Evolutionary conservation across 2,329 filamentous ascomycete genomes (phyloP).

Genomic region (Orbilia ellipsospora): DNA sequence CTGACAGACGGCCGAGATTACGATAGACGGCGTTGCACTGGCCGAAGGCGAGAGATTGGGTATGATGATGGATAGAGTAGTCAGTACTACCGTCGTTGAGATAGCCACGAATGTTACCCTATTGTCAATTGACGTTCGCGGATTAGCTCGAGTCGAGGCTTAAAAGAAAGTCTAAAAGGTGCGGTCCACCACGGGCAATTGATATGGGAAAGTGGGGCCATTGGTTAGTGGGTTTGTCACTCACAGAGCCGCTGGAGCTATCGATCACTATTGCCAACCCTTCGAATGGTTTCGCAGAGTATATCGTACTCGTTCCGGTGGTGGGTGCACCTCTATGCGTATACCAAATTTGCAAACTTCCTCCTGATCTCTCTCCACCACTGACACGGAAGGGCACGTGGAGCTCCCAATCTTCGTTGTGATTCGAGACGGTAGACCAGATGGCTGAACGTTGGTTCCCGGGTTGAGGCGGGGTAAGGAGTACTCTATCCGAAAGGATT

Average conservation of each 20-base stretch:
- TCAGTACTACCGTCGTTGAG: slow-evolving; percentile 89
- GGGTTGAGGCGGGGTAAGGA: slow-evolving; percentile 87
- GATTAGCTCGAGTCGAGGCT: slow-evolving; percentile 9
- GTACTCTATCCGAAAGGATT: slow-evolving; percentile 85
- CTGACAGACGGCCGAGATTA: slow-evolving; percentile 85
- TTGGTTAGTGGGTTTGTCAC: slow-evolving; percentile 60
- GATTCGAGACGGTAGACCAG: slow-evolving; percentile 76
- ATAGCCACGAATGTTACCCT: slow-evolving; percentile 88
- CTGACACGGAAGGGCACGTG: slow-evolving; percentile 89
- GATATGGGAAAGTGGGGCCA: background rate
- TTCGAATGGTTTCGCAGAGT: slow-evolving; percentile 71
- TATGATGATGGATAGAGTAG: slow-evolving; percentile 78
- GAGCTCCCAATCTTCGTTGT: slow-evolving; percentile 78
- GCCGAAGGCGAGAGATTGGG: slow-evolving; percentile 89
- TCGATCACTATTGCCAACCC: slow-evolving; percentile 90
- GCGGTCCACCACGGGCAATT: background rate
- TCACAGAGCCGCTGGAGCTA: slow-evolving; percentile 74
- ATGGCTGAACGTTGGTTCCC: slow-evolving; percentile 85
- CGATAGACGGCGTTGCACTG: slow-evolving; percentile 92
- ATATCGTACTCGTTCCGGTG: slow-evolving; percentile 68
- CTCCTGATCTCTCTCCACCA: slow-evolving; percentile 84
- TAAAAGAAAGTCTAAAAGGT: background rate
- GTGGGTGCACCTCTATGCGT: slow-evolving; percentile 53
- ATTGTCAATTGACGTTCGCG: slow-evolving; percentile 61
- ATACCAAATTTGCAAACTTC: slow-evolving; percentile 90